These are phyloP conservation scores for Drechslerella coelobrocha DNA, from an alignment of 2,329 filamentous ascomycete genomes.

Conservation along the genomic window DNA sequence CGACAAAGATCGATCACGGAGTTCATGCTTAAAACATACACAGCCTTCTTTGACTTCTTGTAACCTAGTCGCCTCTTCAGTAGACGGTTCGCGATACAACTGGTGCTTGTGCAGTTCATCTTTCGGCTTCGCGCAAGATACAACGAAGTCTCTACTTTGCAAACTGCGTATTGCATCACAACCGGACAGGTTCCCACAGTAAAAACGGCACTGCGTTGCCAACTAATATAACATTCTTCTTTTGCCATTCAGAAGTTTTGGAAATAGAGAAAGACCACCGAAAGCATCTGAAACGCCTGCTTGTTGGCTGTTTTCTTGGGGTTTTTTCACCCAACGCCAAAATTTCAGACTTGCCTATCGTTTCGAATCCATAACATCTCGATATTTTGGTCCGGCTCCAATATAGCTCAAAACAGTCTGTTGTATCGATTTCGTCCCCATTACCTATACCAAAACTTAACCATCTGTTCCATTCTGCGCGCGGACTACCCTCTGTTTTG, in stretches of 20 bases:
- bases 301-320: constrained; percentile 26
- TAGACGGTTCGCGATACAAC: constrained; percentile 16
- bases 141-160: background rate
- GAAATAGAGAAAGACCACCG: constrained; percentile 10
- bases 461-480: background rate
- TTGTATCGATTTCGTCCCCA: constrained; percentile 1
- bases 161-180: background rate
- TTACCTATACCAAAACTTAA: background rate
- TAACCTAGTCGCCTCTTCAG: constrained; percentile 1
- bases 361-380: constrained; percentile 14
- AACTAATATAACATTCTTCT: constrained; percentile 27
- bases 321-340: constrained; percentile 27
- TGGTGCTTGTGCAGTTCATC: background rate
- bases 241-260: constrained; percentile 12
- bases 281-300: constrained; percentile 33
- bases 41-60: constrained; percentile 27
- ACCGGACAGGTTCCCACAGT: background rate
- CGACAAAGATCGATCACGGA: constrained; percentile 32
- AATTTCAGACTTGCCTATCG: constrained; percentile 2
- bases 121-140: background rate
- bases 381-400: constrained; percentile 9
- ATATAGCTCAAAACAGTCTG: constrained; percentile 5
- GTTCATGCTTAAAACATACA: constrained; percentile 33
- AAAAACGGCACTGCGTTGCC: constrained; percentile 1
- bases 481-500: constrained; percentile 28